phyloP scores from a whole-genome alignment of 257 asterid species.

The Solanum pinnatisectum region DNA sequence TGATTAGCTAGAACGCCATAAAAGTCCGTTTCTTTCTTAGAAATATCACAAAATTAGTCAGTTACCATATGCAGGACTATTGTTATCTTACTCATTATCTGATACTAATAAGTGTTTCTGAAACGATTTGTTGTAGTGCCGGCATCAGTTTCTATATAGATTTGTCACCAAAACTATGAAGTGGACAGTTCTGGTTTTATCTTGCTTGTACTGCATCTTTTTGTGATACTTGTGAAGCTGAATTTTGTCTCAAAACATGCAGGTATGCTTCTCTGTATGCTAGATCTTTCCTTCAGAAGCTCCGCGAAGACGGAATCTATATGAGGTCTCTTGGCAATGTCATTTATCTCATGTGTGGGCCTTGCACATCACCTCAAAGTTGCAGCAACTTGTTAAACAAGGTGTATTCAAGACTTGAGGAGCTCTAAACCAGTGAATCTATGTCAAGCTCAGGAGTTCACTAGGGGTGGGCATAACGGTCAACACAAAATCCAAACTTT shows the following conservation, averaged over 20 bases:
- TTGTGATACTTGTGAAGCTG: background rate
- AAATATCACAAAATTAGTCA: background rate
- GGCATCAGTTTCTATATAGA: background rate
- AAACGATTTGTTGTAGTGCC: background rate
- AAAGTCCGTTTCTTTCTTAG: background rate
- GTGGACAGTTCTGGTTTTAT: background rate
- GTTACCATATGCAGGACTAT: background rate
- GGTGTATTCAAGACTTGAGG: slow-evolving; percentile 44
- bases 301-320: slow-evolving; percentile 72
- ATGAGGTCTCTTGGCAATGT: slow-evolving; percentile 95
- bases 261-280: slow-evolving; percentile 88
- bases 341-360: slow-evolving; percentile 83
- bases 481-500: background rate
- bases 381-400: slow-evolving; percentile 47
- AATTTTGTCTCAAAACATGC: slow-evolving; percentile 4
- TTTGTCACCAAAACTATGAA: background rate
- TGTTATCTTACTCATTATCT: background rate
- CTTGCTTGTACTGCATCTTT: background rate
- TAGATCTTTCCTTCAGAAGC: slow-evolving; percentile 51
- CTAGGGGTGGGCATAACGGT: background rate
- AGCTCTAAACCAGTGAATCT: slow-evolving; percentile 18
- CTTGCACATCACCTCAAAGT: slow-evolving; percentile 54
- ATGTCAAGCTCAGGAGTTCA: background rate
- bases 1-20: background rate
- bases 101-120: background rate